phyloP scores from a whole-genome alignment of 2,329 filamentous ascomycete species.

The Metarhizium anisopliae region DNA sequence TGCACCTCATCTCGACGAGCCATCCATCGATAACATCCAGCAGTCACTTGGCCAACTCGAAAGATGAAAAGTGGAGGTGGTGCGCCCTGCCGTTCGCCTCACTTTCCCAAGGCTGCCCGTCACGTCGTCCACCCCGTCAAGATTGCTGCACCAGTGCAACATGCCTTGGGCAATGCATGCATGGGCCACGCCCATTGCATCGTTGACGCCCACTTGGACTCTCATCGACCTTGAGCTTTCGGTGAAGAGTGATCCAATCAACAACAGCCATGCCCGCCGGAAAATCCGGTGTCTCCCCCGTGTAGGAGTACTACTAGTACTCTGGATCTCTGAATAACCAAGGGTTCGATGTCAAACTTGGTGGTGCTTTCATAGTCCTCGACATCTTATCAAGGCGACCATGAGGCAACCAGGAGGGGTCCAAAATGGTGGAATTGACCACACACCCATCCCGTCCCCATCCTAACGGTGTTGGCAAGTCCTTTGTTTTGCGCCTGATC shows the following conservation, averaged over 20 bases:
- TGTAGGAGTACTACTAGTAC: too few relatives aligned
- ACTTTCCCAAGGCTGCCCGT: not conserved
- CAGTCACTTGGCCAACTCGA: not conserved
- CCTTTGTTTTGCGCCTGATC: too few relatives aligned
- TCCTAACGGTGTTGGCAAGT: not conserved
- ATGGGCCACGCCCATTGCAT: not conserved
- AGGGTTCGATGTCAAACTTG: not conserved
- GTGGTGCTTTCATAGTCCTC: not conserved
- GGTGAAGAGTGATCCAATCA: not conserved
- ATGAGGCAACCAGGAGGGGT: conserved; percentile 1
- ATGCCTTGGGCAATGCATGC: not conserved
- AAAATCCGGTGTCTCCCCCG: not conserved
- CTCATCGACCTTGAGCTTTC: not conserved
- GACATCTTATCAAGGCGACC: conserved; percentile 1
- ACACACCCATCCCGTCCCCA: not conserved
- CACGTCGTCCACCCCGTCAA: not conserved
- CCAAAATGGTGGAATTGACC: not conserved
- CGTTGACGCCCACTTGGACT: not conserved
- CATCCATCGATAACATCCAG: not conserved
- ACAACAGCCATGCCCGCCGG: not conserved
- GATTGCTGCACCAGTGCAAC: not conserved
- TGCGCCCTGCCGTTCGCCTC: conserved; percentile 2
- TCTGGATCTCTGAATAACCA: not conserved
- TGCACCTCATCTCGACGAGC: not conserved
- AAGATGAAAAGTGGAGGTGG: not conserved